A percentile compares a stretch with the other conserved stretches of the same genome.
phyloP scores from a whole-genome alignment of 768 basidiomycete genomes.

The Auricularia auricula-judae region DNA sequence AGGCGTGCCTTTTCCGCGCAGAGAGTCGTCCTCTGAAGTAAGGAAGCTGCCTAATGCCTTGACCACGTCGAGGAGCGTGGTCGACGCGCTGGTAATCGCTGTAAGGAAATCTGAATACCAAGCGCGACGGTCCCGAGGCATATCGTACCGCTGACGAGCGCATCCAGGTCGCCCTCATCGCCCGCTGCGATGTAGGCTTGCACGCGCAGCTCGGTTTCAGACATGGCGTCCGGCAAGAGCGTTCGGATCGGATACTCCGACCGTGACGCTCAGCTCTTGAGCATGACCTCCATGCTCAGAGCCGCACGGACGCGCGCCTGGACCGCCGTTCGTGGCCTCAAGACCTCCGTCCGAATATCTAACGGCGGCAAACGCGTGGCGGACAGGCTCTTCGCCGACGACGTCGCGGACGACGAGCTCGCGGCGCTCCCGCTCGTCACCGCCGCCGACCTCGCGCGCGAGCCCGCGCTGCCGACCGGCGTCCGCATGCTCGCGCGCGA shows the following conservation, averaged over 20 bases:
- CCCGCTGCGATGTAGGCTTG: background rate
- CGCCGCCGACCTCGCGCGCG: slow-evolving; percentile 54
- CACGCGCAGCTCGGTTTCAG: background rate
- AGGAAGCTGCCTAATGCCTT: slow-evolving; percentile 81
- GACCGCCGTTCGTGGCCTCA: too few relatives aligned
- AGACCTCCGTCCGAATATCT: too few relatives aligned
- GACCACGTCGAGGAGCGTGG: slow-evolving; percentile 65
- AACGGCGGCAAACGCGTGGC: background rate
- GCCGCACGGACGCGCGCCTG: background rate
- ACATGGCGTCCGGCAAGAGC: background rate
- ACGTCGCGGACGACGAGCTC: slow-evolving; percentile 32
- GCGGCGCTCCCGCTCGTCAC: slow-evolving; percentile 48
- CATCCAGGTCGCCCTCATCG: background rate
- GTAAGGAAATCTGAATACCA: slow-evolving; percentile 3
- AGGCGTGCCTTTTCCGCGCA: slow-evolving; percentile 64
- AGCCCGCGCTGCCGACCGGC: slow-evolving; percentile 50
- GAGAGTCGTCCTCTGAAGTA: slow-evolving; percentile 70
- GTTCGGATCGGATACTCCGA: background rate
- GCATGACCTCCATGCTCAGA: background rate
- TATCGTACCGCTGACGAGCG: background rate
- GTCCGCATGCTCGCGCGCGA: slow-evolving; percentile 94
- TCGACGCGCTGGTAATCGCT: slow-evolving; percentile 45
- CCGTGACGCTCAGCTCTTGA: too few relatives aligned
- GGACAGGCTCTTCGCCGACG: slow-evolving; percentile 28
- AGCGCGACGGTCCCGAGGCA: background rate